These are phyloP conservation scores for Discostella stelligeroides DNA, from an alignment of 108 stramenopile species.

Conservation along the genomic window DNA sequence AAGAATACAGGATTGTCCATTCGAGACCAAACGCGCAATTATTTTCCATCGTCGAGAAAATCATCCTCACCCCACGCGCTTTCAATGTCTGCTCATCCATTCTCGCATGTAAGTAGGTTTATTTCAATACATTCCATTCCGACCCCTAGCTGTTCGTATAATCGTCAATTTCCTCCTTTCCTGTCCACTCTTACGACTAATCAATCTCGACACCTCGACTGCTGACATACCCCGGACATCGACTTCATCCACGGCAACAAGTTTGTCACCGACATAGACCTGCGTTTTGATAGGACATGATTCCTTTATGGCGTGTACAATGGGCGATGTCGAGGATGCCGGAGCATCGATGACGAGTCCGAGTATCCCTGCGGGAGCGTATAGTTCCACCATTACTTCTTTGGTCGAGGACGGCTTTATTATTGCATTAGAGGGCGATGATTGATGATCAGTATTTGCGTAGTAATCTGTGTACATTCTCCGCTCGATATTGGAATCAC, in stretches of 20 bases:
- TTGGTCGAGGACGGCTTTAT: not conserved
- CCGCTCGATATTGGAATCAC: slow-evolving; percentile 7
- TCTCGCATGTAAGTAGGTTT: no score
- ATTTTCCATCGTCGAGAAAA: no score
- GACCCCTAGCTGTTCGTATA: slow-evolving; percentile 15
- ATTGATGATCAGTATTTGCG: slow-evolving; percentile 2
- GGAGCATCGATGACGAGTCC: slow-evolving; percentile 55
- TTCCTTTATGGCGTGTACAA: slow-evolving; percentile 53
- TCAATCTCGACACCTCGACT: slow-evolving; percentile 34
- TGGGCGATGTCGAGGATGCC: slow-evolving; percentile 10
- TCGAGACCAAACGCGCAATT: no score
- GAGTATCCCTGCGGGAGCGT: slow-evolving; percentile 50
- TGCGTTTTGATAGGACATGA: slow-evolving; percentile 41
- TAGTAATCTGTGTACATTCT: not conserved
- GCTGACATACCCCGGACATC: slow-evolving; percentile 50
- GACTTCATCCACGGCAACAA: slow-evolving; percentile 52
- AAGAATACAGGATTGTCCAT: no score
- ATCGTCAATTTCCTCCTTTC: slow-evolving; percentile 43
- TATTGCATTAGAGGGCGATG: not conserved
- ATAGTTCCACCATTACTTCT: slow-evolving; percentile 41
- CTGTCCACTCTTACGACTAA: slow-evolving; percentile 42
- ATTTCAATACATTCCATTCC: slow-evolving; percentile 15
- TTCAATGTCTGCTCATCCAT: not conserved
- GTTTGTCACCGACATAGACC: slow-evolving; percentile 45
- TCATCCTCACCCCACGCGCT: no score